Base-by-base conservation (phyloP, 192 early-diverging fungal genomes). In the Borealophlyctis nickersoniae region DNA sequence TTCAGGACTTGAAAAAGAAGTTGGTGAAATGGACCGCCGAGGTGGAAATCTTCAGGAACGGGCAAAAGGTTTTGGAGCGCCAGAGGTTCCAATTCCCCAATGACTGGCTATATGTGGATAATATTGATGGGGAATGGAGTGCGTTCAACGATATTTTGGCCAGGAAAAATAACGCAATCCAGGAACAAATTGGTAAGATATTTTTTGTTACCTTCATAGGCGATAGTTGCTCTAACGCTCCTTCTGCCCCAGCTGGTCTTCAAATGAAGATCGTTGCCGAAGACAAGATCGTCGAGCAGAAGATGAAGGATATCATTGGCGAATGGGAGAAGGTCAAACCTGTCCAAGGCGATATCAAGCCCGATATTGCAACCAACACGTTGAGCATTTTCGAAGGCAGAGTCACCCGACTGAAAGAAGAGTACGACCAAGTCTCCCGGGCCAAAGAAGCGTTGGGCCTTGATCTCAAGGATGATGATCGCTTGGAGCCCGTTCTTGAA, bases 251-350 rank as follows among this genome's bases (percentile, higher is more conserved):
- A 83, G 91, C 91, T 49, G 91, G 85, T 31, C 76, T 99, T 56
- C 93, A 98, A 80, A 79, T 84, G 73, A 97, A 98, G 82, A 95
- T 98, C 62, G 81, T 91, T n/a, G 81, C 88, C 0, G 94, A 99
- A 71, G 96, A 98, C 77, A 86, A 89, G 63, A 73, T 86, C 0
- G 84, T 97, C 11, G 91, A 95, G 57, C 78, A 83, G 56, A 91
- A 92, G 65, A 93, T 96, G 62, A 77, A 79, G 13, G 84, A 89
- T 28, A 85, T 94, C 53, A 76, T 88, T 33, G 77, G 77, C 4
- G 96, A 98, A 68, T 99, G 96, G 98, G 91, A 94, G 61, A 88
- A 91, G 65, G 83, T 66, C 71, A 99, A 98, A 75, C 98, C 96
- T 19, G 87, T 98, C 28, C 89, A 92, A 67, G 98, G 95, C 23